phyloP scores from a whole-genome alignment of 2,329 filamentous ascomycete genomes.

The Ascochyta lentis region DNA sequence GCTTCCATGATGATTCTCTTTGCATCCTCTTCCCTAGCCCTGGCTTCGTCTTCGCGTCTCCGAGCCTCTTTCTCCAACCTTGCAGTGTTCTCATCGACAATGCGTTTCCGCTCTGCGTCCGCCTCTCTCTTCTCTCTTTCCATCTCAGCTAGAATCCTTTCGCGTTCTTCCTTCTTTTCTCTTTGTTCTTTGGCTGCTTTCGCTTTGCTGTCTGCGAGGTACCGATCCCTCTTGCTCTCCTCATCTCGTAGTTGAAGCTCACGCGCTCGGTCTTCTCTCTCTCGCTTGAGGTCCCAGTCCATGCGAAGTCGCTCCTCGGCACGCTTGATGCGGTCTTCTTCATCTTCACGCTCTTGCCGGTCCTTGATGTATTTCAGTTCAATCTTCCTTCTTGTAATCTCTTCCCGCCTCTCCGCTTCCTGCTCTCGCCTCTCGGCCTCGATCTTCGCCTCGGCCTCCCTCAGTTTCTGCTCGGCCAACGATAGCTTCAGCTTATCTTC shows the following conservation, averaged over 20 bases:
- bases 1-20: conserved; percentile 34
- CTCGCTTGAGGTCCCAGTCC: conserved; percentile 33
- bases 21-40: conserved; percentile 20
- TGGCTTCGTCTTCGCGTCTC: conserved; percentile 28
- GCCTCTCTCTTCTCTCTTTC: conserved; percentile 23
- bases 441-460: conserved; percentile 44
- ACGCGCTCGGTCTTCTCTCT: conserved; percentile 41
- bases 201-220: conserved; percentile 46
- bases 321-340: conserved; percentile 23
- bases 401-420: conserved; percentile 47
- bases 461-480: conserved; percentile 43
- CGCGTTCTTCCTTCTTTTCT: conserved; percentile 39
- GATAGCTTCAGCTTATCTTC: conserved; percentile 44
- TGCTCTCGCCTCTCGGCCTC: conserved; percentile 43
- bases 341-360: conserved; percentile 36
- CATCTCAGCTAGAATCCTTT: conserved; percentile 16
- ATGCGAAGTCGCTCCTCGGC: conserved; percentile 11
- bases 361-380: conserved; percentile 49
- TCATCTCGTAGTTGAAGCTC: conserved; percentile 49
- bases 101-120: conserved; percentile 35
- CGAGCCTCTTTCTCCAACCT: conserved; percentile 40
- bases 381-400: conserved; percentile 42
- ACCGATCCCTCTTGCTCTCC: conserved; percentile 48
- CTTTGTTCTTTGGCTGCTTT: conserved; percentile 50
- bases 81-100: conserved; percentile 41